Percentiles rank a stretch among this genome's conserved stretches.
These are phyloP conservation scores for Mycena chlorophos DNA, from an alignment of 768 basidiomycete species.

Conservation along the genomic window DNA sequence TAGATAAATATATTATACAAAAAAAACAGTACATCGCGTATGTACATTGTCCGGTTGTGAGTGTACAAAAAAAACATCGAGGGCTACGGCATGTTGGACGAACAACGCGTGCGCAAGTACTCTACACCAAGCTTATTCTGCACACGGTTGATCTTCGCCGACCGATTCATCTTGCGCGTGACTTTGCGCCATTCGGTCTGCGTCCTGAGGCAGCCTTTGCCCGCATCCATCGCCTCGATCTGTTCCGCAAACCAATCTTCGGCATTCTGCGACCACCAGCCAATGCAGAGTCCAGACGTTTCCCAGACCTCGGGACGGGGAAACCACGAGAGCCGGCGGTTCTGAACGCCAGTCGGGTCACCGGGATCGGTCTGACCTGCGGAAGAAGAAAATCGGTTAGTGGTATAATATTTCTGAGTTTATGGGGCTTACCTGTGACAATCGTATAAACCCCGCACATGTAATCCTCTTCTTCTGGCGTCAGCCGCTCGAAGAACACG, in stretches of 20 bases:
- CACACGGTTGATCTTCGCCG: background rate
- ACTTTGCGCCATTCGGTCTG: background rate
- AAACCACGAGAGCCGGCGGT: background rate
- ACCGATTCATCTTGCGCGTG: background rate
- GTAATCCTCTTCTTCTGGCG: background rate
- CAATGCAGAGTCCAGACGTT: too few relatives aligned
- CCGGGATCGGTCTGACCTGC: background rate
- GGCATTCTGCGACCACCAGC: background rate
- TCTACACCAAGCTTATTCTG: background rate
- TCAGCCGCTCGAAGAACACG: background rate
- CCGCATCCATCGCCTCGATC: background rate
- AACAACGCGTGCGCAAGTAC: background rate
- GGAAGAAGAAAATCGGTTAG: background rate
- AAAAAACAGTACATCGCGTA: too few relatives aligned
- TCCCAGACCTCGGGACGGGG: too few relatives aligned
- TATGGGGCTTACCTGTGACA: background rate
- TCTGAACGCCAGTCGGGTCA: background rate
- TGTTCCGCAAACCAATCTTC: background rate
- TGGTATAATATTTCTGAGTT: background rate
- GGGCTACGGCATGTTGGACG: too few relatives aligned
- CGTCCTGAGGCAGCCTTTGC: background rate
- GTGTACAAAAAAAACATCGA: too few relatives aligned
- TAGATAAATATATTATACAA: too few relatives aligned
- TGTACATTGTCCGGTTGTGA: too few relatives aligned
- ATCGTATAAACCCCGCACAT: too few relatives aligned